Evolutionary conservation across 495 filamentous ascomycete species (phyloP).

Genomic region (Trichoderma virens): DNA sequence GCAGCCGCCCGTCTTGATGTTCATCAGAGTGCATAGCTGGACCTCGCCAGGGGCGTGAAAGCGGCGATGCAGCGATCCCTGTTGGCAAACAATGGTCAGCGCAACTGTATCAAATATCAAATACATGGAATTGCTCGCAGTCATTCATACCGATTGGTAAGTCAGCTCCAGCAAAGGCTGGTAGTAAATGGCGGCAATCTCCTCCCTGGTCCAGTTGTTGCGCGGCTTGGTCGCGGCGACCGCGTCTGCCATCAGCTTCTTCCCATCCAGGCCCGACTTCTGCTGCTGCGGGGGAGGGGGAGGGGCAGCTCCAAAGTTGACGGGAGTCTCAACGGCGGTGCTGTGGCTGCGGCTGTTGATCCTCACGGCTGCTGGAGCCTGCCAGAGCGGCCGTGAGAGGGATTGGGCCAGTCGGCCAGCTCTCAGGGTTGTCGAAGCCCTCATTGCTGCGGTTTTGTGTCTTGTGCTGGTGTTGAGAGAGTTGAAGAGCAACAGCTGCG

Average conservation of each 20-base stretch:
- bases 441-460: neutral
- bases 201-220: conserved; percentile 69
- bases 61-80: conserved; percentile 68
- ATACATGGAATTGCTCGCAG: no score
- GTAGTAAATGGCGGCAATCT: conserved; percentile 67
- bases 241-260: conserved; percentile 33
- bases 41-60: conserved; percentile 73
- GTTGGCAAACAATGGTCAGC: neutral
- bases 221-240: conserved; percentile 49
- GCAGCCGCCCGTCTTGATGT: conserved; percentile 91
- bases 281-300: conserved; percentile 3
- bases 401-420: neutral
- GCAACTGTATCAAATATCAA: neutral
- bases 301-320: conserved; percentile 5
- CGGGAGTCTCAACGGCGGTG: neutral
- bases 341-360: neutral
- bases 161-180: conserved; percentile 69
- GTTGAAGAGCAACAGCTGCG: no score
- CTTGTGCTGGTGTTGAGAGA: neutral
- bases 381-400: neutral
- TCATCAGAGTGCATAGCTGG: conserved; percentile 87
- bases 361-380: neutral
- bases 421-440: neutral
- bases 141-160: conserved; percentile 63
- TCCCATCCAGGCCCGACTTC: conserved; percentile 6